Evolutionary conservation across 371 early-diverging fungal genomes (phyloP).

Genomic region (Actinomortierella wolfii): DNA sequence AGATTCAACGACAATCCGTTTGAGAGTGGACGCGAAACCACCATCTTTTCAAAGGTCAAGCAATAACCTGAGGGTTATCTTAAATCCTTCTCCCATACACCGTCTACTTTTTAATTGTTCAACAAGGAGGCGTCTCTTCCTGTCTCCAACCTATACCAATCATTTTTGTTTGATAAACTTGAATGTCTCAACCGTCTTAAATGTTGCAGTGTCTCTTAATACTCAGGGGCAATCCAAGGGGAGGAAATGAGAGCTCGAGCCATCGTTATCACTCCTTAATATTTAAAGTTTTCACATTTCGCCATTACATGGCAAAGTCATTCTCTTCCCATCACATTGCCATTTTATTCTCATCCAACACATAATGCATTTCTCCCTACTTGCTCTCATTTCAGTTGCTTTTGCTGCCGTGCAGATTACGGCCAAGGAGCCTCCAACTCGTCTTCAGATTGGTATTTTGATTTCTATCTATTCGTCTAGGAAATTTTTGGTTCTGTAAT

Average conservation of each 20-base stretch:
- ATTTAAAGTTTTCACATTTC: no score
- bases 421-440: slow-evolving; percentile 36
- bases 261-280: no score
- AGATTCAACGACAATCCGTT: slow-evolving; percentile 53
- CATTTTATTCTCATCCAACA: not conserved
- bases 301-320: no score
- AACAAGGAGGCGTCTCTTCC: no score
- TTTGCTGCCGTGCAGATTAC: slow-evolving; percentile 4
- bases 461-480: not conserved
- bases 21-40: slow-evolving; percentile 26
- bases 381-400: not conserved
- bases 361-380: not conserved
- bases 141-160: no score
- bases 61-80: slow-evolving; percentile 7
- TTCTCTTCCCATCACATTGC: not conserved
- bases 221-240: no score
- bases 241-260: no score
- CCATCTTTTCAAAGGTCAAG: slow-evolving; percentile 38
- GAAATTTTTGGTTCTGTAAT: not conserved
- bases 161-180: no score
- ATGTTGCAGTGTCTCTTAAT: no score
- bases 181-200: no score
- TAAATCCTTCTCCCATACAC: not conserved
- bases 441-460: slow-evolving; percentile 52
- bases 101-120: no score